Evolutionary conservation across 345 rosid genomes (phyloP).

Genomic region (Camelina neglecta): DNA sequence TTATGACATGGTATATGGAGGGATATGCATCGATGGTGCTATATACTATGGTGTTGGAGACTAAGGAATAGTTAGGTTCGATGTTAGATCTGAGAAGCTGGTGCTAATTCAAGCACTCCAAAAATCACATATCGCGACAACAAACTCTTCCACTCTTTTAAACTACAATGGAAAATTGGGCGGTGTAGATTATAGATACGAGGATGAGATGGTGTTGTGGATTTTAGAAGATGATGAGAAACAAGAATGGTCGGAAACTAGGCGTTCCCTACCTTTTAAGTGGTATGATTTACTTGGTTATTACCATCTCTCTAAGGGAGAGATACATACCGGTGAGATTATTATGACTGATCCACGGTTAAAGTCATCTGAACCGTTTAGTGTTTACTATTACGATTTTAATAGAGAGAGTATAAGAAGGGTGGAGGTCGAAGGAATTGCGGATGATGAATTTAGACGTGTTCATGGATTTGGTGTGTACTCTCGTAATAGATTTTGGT

Average conservation of each 20-base stretch:
- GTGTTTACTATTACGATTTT: not conserved
- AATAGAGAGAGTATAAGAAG: not conserved
- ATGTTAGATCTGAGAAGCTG: not conserved
- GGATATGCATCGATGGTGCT: not conserved
- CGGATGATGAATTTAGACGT: no score
- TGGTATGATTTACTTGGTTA: not conserved
- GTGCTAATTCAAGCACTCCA: not conserved
- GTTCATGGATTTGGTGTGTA: no score
- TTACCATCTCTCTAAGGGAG: not conserved
- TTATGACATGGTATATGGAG: not conserved
- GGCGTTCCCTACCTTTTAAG: not conserved
- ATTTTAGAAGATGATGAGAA: conserved; percentile 6
- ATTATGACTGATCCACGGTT: not conserved
- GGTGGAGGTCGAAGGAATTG: not conserved
- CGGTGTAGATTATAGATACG: not conserved
- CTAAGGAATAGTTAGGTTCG: not conserved
- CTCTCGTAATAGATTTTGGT: no score
- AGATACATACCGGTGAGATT: not conserved
- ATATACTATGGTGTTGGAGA: not conserved
- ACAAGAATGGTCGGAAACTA: not conserved
- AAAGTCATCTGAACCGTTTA: not conserved
- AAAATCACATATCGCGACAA: not conserved
- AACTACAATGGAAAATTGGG: not conserved
- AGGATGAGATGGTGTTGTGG: not conserved
- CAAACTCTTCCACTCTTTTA: not conserved